Percentiles rank a stretch among this genome's conserved stretches.
Conservation (phyloP, 1,139 yeast genomes). For the Hansenula sp. region DNA sequence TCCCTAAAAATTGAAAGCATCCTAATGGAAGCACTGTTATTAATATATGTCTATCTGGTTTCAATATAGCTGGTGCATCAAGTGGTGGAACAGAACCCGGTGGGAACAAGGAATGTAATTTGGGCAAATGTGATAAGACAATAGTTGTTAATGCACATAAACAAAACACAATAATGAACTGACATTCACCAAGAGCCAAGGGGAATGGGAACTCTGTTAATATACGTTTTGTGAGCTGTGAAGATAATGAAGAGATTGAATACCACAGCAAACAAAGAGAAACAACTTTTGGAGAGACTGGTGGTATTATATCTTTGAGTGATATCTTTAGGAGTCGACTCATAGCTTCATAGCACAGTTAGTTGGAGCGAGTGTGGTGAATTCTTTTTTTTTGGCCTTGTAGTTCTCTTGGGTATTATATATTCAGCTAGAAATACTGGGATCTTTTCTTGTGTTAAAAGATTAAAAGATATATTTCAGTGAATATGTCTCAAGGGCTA, state of each 20-base stretch:
- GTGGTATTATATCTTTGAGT: slow-evolving; percentile 1
- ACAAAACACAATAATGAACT: slow-evolving; percentile 65
- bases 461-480: too few relatives aligned
- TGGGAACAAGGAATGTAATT: slow-evolving; percentile 19
- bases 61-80: slow-evolving; percentile 22
- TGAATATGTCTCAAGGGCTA: too few relatives aligned
- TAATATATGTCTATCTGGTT: slow-evolving; percentile 41
- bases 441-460: too few relatives aligned
- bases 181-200: slow-evolving; percentile 80
- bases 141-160: slow-evolving; percentile 27
- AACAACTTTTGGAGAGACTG: slow-evolving; percentile 29
- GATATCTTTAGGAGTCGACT: too few relatives aligned
- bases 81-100: slow-evolving; percentile 19
- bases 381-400: too few relatives aligned
- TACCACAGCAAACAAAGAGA: slow-evolving; percentile 76
- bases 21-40: slow-evolving; percentile 88
- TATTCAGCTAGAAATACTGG: too few relatives aligned
- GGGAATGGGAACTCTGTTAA: slow-evolving; percentile 72
- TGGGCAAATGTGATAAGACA: slow-evolving; percentile 19
- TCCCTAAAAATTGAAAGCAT: slow-evolving; percentile 86
- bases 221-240: slow-evolving; percentile 77
- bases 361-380: too few relatives aligned
- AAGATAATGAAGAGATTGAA: slow-evolving; percentile 71
- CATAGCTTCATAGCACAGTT: too few relatives aligned
- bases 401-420: too few relatives aligned